A percentile compares a stretch with the other conserved stretches of the same genome.
Conservation (phyloP, 2,329 filamentous ascomycete species). For the Phaeosphaeriaceae sp. region DNA sequence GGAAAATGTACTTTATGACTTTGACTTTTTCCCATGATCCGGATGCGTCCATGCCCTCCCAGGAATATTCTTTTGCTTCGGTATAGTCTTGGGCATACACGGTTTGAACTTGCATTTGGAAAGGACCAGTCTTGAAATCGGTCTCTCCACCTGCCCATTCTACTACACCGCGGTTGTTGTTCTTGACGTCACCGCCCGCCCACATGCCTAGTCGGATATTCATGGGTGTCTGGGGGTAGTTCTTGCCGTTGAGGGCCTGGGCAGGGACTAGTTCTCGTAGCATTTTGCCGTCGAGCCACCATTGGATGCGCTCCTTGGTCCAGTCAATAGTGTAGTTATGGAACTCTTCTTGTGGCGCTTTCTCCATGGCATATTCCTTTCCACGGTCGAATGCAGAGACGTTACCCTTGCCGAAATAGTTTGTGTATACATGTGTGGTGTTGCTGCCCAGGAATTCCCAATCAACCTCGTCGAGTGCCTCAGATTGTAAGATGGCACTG, state of each 20-base stretch:
- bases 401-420: slow-evolving; percentile 64
- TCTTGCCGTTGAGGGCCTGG: slow-evolving; percentile 63
- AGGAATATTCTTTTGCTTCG: slow-evolving; percentile 69
- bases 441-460: slow-evolving; percentile 55
- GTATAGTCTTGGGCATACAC: slow-evolving; percentile 63
- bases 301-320: slow-evolving; percentile 67
- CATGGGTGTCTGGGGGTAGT: slow-evolving; percentile 77
- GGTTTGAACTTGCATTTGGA: slow-evolving; percentile 75
- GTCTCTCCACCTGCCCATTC: slow-evolving; percentile 72
- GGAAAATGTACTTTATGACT: slow-evolving; percentile 47
- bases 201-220: slow-evolving; percentile 73
- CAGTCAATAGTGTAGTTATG: slow-evolving; percentile 65
- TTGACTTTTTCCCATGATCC: slow-evolving; percentile 57
- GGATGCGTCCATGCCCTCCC: slow-evolving; percentile 45
- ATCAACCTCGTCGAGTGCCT: slow-evolving; percentile 62
- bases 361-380: slow-evolving; percentile 37
- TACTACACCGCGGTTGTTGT: slow-evolving; percentile 41
- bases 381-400: slow-evolving; percentile 59
- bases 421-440: slow-evolving; percentile 53
- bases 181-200: slow-evolving; percentile 63
- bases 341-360: slow-evolving; percentile 39
- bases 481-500: slow-evolving; percentile 58
- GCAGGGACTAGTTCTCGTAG: slow-evolving; percentile 67
- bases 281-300: slow-evolving; percentile 67
- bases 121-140: slow-evolving; percentile 70